Conservation (phyloP, 345 rosid genomes). For the Eucalyptus curtisii region DNA sequence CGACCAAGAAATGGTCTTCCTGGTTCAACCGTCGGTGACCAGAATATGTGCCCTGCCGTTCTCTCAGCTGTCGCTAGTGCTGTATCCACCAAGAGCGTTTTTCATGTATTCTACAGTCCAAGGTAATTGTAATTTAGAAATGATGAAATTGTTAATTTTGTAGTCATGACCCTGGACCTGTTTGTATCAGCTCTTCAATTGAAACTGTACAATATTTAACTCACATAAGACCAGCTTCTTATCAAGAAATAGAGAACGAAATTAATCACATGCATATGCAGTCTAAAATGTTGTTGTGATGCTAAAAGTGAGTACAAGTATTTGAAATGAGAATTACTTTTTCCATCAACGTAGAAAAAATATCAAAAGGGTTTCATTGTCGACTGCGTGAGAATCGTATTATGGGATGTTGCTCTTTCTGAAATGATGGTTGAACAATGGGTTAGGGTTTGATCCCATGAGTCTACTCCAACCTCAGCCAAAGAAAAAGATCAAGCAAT, state of each 20-base stretch:
- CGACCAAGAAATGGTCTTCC: slow-evolving; percentile 80
- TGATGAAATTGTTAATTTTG: neutral
- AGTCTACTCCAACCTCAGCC: neutral
- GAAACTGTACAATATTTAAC: neutral
- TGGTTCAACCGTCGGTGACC: slow-evolving; percentile 41
- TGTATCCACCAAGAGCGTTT: slow-evolving; percentile 46
- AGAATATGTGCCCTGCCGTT: slow-evolving; percentile 29
- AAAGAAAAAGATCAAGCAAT: neutral
- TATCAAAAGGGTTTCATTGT: neutral
- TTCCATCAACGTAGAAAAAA: neutral
- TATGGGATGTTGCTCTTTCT: neutral
- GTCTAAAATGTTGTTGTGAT: neutral
- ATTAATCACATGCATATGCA: neutral
- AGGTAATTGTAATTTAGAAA: slow-evolving; percentile 30
- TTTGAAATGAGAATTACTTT: neutral
- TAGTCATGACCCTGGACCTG: neutral
- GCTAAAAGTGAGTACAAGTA: neutral
- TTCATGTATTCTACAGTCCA: slow-evolving; percentile 77
- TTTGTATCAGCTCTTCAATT: neutral
- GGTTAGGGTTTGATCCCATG: neutral
- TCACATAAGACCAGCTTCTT: neutral
- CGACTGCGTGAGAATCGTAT: neutral
- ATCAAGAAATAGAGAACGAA: neutral
- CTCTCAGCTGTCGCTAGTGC: slow-evolving; percentile 66
- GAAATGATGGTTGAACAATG: neutral